phyloP scores from a whole-genome alignment of 208 protist genomes.

The Crithidia fasciculata region DNA sequence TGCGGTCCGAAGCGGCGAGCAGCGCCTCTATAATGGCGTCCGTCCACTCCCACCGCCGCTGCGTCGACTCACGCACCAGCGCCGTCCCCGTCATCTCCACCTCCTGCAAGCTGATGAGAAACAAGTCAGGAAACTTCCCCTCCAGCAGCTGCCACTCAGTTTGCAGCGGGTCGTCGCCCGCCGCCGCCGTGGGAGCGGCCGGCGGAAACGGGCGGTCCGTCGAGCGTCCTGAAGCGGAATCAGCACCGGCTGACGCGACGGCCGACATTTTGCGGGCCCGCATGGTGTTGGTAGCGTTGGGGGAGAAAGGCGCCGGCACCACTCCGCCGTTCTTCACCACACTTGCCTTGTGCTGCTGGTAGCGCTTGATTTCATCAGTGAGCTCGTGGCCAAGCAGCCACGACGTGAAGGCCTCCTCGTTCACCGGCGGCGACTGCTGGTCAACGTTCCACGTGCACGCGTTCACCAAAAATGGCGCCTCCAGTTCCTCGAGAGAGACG shows the following conservation, averaged over 20 bases:
- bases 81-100: constrained; percentile 84
- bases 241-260: neutral
- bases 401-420: constrained; percentile 35
- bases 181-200: neutral
- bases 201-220: neutral
- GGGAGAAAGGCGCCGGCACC: constrained; percentile 4
- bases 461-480: constrained; percentile 55
- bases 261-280: constrained; percentile 16
- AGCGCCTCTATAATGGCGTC: constrained; percentile 70
- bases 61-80: constrained; percentile 75
- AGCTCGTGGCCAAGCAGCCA: constrained; percentile 64
- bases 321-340: constrained; percentile 18
- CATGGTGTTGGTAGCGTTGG: constrained; percentile 13
- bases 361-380: constrained; percentile 35
- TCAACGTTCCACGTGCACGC: constrained; percentile 87
- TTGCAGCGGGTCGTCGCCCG: constrained; percentile 12
- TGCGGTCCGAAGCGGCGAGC: constrained; percentile 39
- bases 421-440: constrained; percentile 50
- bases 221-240: neutral
- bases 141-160: constrained; percentile 30
- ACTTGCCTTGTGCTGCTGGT: constrained; percentile 32
- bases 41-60: constrained; percentile 60
- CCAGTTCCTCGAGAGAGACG: constrained; percentile 22
- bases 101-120: constrained; percentile 86
- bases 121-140: constrained; percentile 69